phyloP scores from a whole-genome alignment of 2,329 filamentous ascomycete species.

The Trichoderma citrinoviride region DNA sequence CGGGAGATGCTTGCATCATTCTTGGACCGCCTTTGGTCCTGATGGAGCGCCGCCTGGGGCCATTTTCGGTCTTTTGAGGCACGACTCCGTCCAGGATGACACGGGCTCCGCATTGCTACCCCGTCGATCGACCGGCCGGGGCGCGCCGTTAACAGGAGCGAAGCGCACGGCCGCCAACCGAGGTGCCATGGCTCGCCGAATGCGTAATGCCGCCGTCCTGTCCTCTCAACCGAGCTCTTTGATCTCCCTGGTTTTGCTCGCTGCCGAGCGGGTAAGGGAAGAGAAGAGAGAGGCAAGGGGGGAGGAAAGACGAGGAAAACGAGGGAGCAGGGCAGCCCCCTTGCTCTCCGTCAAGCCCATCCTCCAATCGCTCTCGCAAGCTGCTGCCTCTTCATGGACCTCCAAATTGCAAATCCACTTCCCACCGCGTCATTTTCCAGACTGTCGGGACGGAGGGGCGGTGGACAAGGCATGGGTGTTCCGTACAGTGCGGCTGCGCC shows the following conservation, averaged over 20 bases:
- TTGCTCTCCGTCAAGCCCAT: background rate
- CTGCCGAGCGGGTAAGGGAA: background rate
- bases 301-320: background rate
- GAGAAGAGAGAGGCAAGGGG: background rate
- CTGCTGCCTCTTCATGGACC: conserved; percentile 2
- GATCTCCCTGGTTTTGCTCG: background rate
- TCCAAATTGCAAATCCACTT: conserved; percentile 31
- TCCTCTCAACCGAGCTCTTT: background rate
- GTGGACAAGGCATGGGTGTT: conserved; percentile 7
- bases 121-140: conserved; percentile 12
- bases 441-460: conserved; percentile 34
- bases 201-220: background rate
- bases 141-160: conserved; percentile 12
- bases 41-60: background rate
- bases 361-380: background rate
- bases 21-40: background rate
- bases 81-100: conserved; percentile 6
- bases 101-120: conserved; percentile 13
- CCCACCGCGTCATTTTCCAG: conserved; percentile 37
- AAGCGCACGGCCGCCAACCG: conserved; percentile 10
- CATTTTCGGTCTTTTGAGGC: conserved; percentile 3
- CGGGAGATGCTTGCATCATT: background rate
- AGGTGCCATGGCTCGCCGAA: background rate
- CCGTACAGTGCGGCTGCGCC: conserved; percentile 12
- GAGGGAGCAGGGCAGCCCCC: conserved; percentile 2